Percentiles rank a stretch among this genome's conserved stretches.
Evolutionary conservation across 2,329 filamentous ascomycete species (phyloP).

Genomic region (Aspergillus oerlinghausenensis): DNA sequence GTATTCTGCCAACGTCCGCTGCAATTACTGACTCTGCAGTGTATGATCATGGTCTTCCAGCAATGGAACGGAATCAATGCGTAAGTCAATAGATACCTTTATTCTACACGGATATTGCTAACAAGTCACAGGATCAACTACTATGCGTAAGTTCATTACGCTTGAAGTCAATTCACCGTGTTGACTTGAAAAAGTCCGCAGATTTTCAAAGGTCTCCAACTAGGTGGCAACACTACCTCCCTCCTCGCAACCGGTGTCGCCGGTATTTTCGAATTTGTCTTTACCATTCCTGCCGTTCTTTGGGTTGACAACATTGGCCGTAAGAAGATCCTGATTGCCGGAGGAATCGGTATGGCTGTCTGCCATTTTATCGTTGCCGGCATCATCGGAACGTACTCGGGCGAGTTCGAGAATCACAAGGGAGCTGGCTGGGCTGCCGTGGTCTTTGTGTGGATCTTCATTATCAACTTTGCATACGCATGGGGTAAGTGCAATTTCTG

Average conservation of each 20-base stretch:
- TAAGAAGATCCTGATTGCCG: conserved; percentile 36
- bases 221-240: conserved; percentile 33
- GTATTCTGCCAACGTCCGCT: conserved; percentile 26
- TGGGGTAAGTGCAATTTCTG: conserved; percentile 44
- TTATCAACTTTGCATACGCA: conserved; percentile 69
- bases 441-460: conserved; percentile 61
- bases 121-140: conserved; percentile 28
- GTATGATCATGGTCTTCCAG: conserved; percentile 35
- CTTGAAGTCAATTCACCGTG: background rate
- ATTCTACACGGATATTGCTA: background rate
- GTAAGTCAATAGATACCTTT: background rate
- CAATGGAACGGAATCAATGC: conserved; percentile 46
- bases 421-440: conserved; percentile 67
- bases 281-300: conserved; percentile 38
- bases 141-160: conserved; percentile 28
- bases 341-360: conserved; percentile 65
- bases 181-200: conserved; percentile 16
- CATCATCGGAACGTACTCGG: conserved; percentile 61
- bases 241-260: conserved; percentile 39
- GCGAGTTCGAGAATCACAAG: conserved; percentile 53
- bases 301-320: conserved; percentile 40
- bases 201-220: conserved; percentile 33
- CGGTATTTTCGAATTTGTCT: conserved; percentile 37
- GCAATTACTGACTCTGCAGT: conserved; percentile 58
- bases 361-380: conserved; percentile 69